Evolutionary conservation across 1,284 basidiomycete species (phyloP).

Genomic region (Ceratobasidium theobromae): DNA sequence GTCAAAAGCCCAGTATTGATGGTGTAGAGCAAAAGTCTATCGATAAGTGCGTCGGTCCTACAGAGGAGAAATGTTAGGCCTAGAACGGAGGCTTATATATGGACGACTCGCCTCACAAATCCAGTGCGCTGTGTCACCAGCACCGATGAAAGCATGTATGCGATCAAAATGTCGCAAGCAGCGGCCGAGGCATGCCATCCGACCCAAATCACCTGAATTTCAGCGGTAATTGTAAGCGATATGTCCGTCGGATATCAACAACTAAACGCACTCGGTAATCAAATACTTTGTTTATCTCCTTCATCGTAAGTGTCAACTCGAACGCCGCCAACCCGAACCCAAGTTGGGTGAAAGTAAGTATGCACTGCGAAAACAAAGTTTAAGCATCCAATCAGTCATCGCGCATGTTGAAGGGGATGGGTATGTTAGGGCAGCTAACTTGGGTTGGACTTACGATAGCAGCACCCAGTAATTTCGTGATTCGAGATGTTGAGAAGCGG

Average conservation of each 20-base stretch:
- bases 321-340: slow-evolving; percentile 14
- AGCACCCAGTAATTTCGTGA: slow-evolving; percentile 40
- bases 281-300: slow-evolving; percentile 37
- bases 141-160: slow-evolving; percentile 42
- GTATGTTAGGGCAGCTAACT: not conserved
- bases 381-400: slow-evolving; percentile 26
- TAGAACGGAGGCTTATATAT: not conserved
- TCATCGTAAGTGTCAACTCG: slow-evolving; percentile 29
- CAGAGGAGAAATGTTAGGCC: not conserved
- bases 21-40: slow-evolving; percentile 43
- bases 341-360: slow-evolving; percentile 1
- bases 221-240: not conserved
- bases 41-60: slow-evolving; percentile 43
- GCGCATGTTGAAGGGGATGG: slow-evolving; percentile 32
- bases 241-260: not conserved
- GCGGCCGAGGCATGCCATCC: slow-evolving; percentile 42
- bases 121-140: slow-evolving; percentile 42
- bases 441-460: slow-evolving; percentile 39
- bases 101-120: slow-evolving; percentile 39
- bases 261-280: slow-evolving; percentile 38
- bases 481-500: slow-evolving; percentile 37
- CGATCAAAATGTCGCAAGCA: slow-evolving; percentile 42
- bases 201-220: slow-evolving; percentile 40
- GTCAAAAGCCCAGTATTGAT: slow-evolving; percentile 44
- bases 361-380: not conserved